Evolutionary conservation across 371 early-diverging fungal genomes (phyloP).

Genomic region (Rhizopus stolonifer): DNA sequence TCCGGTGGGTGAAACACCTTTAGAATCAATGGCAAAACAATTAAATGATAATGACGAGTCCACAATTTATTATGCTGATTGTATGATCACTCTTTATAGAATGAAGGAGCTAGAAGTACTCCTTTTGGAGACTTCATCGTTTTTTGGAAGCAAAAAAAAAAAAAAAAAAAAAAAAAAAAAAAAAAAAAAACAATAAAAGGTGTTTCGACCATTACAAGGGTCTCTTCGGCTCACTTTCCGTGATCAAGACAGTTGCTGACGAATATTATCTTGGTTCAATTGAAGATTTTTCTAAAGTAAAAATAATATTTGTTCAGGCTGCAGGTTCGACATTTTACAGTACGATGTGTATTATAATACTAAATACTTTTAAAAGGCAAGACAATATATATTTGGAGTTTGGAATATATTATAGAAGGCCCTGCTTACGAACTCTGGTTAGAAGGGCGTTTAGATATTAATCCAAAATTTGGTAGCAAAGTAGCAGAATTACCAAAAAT

Average conservation of each 20-base stretch:
- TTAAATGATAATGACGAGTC: constrained; percentile 5
- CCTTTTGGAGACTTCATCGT: constrained; percentile 1
- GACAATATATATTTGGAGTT: constrained; percentile 9
- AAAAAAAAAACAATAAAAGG: background rate
- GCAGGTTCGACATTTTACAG: background rate
- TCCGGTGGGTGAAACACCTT: constrained; percentile 12
- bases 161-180: too few species aligned
- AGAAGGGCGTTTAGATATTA: background rate
- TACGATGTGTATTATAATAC: background rate
- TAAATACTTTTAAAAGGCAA: constrained; percentile 2
- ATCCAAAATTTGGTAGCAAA: background rate
- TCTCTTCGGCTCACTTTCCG: constrained; percentile 1
- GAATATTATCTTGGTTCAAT: constrained; percentile 2
- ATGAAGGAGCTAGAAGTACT: background rate
- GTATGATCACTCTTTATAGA: constrained; percentile 5
- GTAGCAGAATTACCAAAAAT: background rate
- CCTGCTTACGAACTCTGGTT: constrained; percentile 8
- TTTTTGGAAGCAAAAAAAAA: constrained; percentile 4
- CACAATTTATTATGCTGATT: background rate
- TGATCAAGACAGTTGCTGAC: constrained; percentile 7
- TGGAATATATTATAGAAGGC: constrained; percentile 2
- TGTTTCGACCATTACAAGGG: constrained; percentile 9
- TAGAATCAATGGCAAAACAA: constrained; percentile 7
- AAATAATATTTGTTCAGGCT: constrained; percentile 5
- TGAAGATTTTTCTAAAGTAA: constrained; percentile 1